phyloP scores from a whole-genome alignment of 129 eudicot genomes.

The Gnaphalium uliginosum region DNA sequence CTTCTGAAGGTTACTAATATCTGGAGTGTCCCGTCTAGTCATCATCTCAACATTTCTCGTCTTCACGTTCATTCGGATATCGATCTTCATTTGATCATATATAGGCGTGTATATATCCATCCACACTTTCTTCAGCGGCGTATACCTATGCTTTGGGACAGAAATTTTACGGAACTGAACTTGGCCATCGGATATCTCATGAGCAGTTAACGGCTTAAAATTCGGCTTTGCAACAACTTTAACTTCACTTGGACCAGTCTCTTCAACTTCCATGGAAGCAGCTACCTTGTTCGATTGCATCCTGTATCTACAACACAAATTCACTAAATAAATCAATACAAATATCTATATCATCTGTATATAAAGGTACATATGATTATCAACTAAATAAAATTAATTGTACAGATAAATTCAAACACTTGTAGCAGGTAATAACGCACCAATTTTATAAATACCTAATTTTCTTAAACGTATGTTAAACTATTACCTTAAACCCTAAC shows the following conservation, averaged over 20 bases:
- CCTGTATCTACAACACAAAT: not conserved
- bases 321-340: not conserved
- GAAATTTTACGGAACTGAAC: conserved; percentile 66
- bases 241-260: conserved; percentile 16
- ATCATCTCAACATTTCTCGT: conserved; percentile 65
- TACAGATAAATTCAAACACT: not conserved
- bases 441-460: not conserved
- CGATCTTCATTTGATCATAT: conserved; percentile 71
- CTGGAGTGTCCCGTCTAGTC: conserved; percentile 71
- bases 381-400: not conserved
- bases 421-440: not conserved
- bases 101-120: conserved; percentile 70
- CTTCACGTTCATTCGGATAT: conserved; percentile 76
- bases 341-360: not conserved
- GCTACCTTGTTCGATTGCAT: conserved; percentile 45
- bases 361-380: not conserved
- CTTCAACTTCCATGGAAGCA: conserved; percentile 52
- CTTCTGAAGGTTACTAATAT: conserved; percentile 69
- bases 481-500: not conserved
- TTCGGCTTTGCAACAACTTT: conserved; percentile 48
- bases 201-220: conserved; percentile 52
- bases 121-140: conserved; percentile 75
- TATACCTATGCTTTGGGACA: conserved; percentile 66
- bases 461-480: not conserved
- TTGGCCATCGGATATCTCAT: conserved; percentile 56